Evolutionary conservation across 371 early-diverging fungal species (phyloP), one percentile per base, ranked within the genome.

Genomic region (Blyttiomyces sp.): DNA sequence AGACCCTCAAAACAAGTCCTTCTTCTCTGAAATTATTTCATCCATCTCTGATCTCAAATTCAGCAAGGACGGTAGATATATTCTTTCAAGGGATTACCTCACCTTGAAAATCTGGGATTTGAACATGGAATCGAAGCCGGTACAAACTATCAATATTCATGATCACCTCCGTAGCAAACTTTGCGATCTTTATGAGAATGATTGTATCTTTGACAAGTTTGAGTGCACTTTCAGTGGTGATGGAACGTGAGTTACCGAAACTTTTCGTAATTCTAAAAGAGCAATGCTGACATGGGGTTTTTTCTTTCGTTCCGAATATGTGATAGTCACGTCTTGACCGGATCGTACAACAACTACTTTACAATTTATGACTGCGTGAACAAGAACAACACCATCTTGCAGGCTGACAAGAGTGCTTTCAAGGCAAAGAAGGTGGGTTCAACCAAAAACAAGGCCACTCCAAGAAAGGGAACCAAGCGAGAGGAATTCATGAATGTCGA

Each of bases 161-260:
- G 95, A 98, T 62, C 91, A 94, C 59, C 76, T 98, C 39, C 84
- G 90, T 65, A 86, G 84, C 70, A 93, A 93, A 74, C 82, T 98
- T 34, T 96, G 96, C 73, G 98, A 98, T 64, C 79, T 97, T 42
- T 98, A 98, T 76, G 98, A 97, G 69, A 96, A 94, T 74, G 98
- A 98, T 72, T 95, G 93, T 77, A 96, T 98, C 69, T 98, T 98
- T 81, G 98, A 98, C 81, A 97, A 97, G 77, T 98, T 98, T 64
- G 98, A 97, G 74, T 94, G 95, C 80, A 92, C 86, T 48, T 92
- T 95, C 66, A 92, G 92, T 67, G 96, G 96, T 17, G 91, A 95
- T 68, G 95, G 94, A 61, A 67, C 66, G 80, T 85, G 72, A 51
- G 75, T 59, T 19, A 42, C 19, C 5, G 13, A 16, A 34, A 17